Conservation (phyloP, 108 stramenopile species). For the Aurantiochytrium sp. region DNA sequence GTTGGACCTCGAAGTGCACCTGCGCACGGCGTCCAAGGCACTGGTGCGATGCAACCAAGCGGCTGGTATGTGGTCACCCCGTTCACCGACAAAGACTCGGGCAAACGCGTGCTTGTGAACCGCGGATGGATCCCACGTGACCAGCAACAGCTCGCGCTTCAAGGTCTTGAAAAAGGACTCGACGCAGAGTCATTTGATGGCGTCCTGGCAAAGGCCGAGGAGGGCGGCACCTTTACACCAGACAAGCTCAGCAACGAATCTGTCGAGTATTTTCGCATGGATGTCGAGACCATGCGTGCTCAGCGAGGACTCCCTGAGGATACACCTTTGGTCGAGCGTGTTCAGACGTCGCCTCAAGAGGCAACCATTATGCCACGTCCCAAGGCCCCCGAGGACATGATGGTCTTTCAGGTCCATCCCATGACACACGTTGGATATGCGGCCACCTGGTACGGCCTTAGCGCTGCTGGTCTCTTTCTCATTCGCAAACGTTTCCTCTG, state of each 20-base stretch:
- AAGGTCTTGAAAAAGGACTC: background rate
- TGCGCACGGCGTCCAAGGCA: background rate
- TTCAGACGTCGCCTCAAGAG: background rate
- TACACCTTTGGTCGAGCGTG: background rate
- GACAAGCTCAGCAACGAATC: background rate
- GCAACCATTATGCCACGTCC: background rate
- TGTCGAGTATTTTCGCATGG: background rate
- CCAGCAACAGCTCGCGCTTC: background rate
- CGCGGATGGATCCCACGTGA: background rate
- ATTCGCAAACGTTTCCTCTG: background rate
- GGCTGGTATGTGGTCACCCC: background rate
- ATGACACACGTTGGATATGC: background rate
- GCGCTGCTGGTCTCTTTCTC: background rate
- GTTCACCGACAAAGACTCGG: background rate
- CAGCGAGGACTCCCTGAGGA: background rate
- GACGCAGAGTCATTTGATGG: background rate
- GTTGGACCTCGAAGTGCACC: background rate
- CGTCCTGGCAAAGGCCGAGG: background rate
- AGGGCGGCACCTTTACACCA: background rate
- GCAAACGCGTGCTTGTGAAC: background rate
- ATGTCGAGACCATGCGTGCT: background rate
- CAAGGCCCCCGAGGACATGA: background rate
- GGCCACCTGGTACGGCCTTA: constrained; percentile 15
- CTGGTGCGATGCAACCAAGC: background rate
- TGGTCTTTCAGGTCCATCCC: background rate